phyloP scores from a whole-genome alignment of 2,329 filamentous ascomycete species.

The Fusarium transvaalense region DNA sequence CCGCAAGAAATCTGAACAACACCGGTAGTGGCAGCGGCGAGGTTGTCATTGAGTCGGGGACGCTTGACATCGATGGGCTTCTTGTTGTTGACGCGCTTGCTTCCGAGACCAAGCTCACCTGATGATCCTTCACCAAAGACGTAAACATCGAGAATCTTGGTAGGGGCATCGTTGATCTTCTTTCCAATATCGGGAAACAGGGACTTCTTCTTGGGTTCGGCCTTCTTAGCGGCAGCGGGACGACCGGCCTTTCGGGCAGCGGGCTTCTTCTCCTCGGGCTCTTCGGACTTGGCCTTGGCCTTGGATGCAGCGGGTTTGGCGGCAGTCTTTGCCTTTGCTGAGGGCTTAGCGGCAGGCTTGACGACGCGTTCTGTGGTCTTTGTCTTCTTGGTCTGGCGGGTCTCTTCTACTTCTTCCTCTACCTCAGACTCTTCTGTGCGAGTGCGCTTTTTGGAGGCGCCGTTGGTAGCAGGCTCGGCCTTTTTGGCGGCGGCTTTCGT shows the following conservation, averaged over 20 bases:
- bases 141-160: slow-evolving; percentile 76
- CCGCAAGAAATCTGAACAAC: slow-evolving; percentile 83
- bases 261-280: slow-evolving; percentile 59
- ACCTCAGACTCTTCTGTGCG: slow-evolving; percentile 45
- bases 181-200: slow-evolving; percentile 65
- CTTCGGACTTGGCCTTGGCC: slow-evolving; percentile 54
- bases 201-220: slow-evolving; percentile 57
- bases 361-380: slow-evolving; percentile 44
- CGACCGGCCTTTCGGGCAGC: slow-evolving; percentile 35
- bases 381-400: slow-evolving; percentile 48
- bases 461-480: slow-evolving; percentile 41
- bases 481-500: slow-evolving; percentile 42
- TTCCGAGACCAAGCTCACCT: slow-evolving; percentile 86
- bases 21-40: slow-evolving; percentile 70
- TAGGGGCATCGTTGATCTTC: slow-evolving; percentile 76
- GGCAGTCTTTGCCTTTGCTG: slow-evolving; percentile 42
- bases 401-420: slow-evolving; percentile 46
- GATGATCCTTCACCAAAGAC: slow-evolving; percentile 84
- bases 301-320: slow-evolving; percentile 48
- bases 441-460: slow-evolving; percentile 48
- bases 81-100: slow-evolving; percentile 71
- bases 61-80: slow-evolving; percentile 81
- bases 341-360: slow-evolving; percentile 48
- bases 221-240: slow-evolving; percentile 35
- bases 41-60: slow-evolving; percentile 81